phyloP scores from a whole-genome alignment of 768 basidiomycete species.

The Candolleomyces efflorescens region DNA sequence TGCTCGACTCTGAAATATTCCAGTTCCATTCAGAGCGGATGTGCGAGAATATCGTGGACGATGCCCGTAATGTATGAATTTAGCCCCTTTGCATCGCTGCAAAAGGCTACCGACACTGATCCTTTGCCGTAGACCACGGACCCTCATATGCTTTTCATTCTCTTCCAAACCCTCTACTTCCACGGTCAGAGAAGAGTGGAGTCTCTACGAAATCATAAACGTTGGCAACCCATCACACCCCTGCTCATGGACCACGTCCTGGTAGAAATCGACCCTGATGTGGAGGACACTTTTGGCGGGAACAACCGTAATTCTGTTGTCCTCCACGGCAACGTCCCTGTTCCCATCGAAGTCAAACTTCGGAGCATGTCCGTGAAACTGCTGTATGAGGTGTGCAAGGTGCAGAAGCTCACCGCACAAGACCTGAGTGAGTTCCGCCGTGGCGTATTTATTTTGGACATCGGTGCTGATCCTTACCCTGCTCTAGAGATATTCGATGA shows the following conservation, averaged over 20 bases:
- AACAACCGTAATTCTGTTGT: conserved; percentile 31
- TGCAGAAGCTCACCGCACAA: conserved; percentile 73
- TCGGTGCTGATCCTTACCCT: not conserved
- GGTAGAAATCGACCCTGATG: conserved; percentile 76
- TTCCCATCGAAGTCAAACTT: conserved; percentile 84
- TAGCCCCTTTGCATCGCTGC: conserved; percentile 8
- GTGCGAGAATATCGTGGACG: conserved; percentile 72
- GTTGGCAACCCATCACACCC: conserved; percentile 80
- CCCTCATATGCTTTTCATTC: conserved; percentile 78
- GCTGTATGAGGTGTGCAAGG: conserved; percentile 90
- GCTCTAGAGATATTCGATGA: conserved; percentile 73
- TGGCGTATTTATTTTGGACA: not conserved
- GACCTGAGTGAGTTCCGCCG: conserved; percentile 65
- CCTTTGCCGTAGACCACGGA: conserved; percentile 60
- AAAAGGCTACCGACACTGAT: conserved; percentile 5
- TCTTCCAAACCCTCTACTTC: conserved; percentile 71
- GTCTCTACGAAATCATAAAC: conserved; percentile 75
- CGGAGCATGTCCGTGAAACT: conserved; percentile 66
- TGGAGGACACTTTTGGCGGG: conserved; percentile 53
- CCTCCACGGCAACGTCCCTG: conserved; percentile 32
- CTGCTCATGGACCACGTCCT: conserved; percentile 81
- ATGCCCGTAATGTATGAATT: conserved; percentile 56
- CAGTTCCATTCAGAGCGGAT: conserved; percentile 89
- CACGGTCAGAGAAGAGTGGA: conserved; percentile 66
- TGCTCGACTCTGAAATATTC: conserved; percentile 86